These are phyloP conservation scores for Lotmaria passim DNA, from an alignment of 208 protist species.

Conservation along the genomic window DNA sequence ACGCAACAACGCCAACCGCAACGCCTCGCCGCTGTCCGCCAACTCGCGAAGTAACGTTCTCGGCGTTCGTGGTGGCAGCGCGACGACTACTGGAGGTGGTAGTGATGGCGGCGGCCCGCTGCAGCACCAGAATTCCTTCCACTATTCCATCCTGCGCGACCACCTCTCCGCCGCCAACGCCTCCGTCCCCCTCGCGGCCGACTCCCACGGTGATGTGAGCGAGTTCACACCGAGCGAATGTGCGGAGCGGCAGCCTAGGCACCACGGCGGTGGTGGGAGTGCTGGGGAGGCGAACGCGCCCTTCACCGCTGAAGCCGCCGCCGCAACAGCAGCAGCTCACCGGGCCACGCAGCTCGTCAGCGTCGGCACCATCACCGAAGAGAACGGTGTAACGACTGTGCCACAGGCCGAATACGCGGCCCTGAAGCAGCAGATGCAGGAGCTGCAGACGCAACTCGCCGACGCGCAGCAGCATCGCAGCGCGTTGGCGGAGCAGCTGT, in stretches of 20 bases:
- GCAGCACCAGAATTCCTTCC: slow-evolving; percentile 2
- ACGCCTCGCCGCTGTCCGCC: background rate
- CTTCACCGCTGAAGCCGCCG: no score
- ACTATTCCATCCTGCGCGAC: slow-evolving; percentile 20
- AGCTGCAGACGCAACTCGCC: slow-evolving; percentile 61
- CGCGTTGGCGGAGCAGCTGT: slow-evolving; percentile 47
- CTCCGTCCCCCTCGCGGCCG: background rate
- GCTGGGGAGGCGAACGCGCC: background rate
- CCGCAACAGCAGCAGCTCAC: slow-evolving; percentile 11
- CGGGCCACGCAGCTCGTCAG: slow-evolving; percentile 53
- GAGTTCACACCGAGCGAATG: slow-evolving; percentile 1
- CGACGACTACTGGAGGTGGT: no score
- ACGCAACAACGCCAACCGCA: background rate
- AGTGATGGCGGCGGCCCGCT: background rate
- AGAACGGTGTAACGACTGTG: slow-evolving; percentile 60
- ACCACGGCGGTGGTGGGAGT: background rate
- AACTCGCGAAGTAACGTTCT: background rate
- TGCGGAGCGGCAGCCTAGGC: background rate
- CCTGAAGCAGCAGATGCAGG: slow-evolving; percentile 36
- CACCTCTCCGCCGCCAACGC: slow-evolving; percentile 9
- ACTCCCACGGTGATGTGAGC: slow-evolving; percentile 7
- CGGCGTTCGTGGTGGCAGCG: background rate
- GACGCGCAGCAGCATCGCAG: slow-evolving; percentile 48
- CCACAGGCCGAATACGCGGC: slow-evolving; percentile 51
- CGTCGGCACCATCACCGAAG: slow-evolving; percentile 80